Base-by-base conservation (phyloP, 2,329 filamentous ascomycete genomes). In the Apiospora saccharicola region DNA sequence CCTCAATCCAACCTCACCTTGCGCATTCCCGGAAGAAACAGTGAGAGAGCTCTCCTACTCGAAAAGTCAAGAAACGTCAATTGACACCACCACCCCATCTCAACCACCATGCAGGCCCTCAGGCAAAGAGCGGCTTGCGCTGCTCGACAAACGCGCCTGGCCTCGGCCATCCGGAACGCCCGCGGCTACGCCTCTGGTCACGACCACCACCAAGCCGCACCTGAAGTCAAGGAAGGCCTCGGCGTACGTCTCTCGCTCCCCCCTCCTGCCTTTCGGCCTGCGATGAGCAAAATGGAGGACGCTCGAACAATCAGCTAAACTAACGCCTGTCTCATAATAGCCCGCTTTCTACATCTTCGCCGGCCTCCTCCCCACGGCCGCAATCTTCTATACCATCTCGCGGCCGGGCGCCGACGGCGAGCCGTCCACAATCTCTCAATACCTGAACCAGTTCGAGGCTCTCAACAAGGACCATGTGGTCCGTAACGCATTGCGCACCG, bases 161-260 rank as follows among this genome's bases (percentile, higher is more conserved):
- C 80, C 10, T 76, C 79, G 51, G 72, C 74, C 41, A 76, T 79
- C 70, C 82, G 80, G 73, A 78, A 78, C 75, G 80, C 83, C 75
- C 85, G 88, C 78, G 83, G 83, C 73, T 90, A 90, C 80, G 88
- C 87, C 76, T 90, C 88, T 75, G 82, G 83, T 79, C 87, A 88
- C 77, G 83, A 81, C 73, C 83, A 85, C 79, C 77, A 83, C 74
- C 78, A 77, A 71, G 82, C 85, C 76, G 78, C 84, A 73, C 83
- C 79, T 71, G 73, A 79, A 47, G 83, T 85, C 73, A 85, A 87
- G 76, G 89, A 90, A 82, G 83, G 85, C 73, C 84, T 90, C 77
- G 88, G 89, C 77, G 89, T 90, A 89, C 73, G 88, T 85, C 72
- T 13, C 13, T 30, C 14, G 5, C 37, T 41, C 41, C n/a, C 41